Evolutionary conservation across 2,329 filamentous ascomycete species (phyloP), one percentile per base, ranked within the genome.

Genomic region (Aspergillaceae sp.): DNA sequence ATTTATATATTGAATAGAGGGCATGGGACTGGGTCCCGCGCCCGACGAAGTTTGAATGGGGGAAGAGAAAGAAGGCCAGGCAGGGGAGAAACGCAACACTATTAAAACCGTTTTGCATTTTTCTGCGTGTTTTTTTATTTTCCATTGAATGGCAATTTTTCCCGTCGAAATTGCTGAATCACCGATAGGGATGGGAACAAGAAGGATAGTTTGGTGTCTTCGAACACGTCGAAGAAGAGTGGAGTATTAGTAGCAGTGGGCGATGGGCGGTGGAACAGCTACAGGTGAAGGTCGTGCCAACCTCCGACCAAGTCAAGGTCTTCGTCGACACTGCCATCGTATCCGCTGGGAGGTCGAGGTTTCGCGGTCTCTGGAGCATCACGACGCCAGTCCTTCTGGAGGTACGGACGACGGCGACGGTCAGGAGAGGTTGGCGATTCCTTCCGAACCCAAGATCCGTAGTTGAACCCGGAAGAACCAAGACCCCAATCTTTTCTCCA

Each of bases 271-370:
- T 3, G 28, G 38, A 46, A 28, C 7, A 8, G 40, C 57, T 78
- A 80, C 67, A 80, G 75, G 67, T 80, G 77, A 66, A 79, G 74
- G 65, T 82, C 82, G 68, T 86, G 82, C 82, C 87, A 94, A 72
- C 86, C 87, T 75, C 89, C 89, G 82, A 95, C 87, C 84, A 91
- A 94, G 80, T 94, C 89, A 74, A 90, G 72, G 63, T 91, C 86
- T 63, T 83, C 83, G 66, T 87, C 67, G 29, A 67, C 47, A 40
- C 59, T 67, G 46, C 60, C 78, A 71, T 85, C 83, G 62, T 75
- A 68, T 57, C 61, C 58, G 40, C 61, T 59, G 38, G 61, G 56
- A 50, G 53, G 60, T 55, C 58, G 62, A 50, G 51, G 51, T 47
- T 60, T 66, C 8, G 54, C 48, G 10, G 53, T 53, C 45, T 65